Conservation (phyloP, 2,329 filamentous ascomycete genomes). For the Incumbomyces lentus region DNA sequence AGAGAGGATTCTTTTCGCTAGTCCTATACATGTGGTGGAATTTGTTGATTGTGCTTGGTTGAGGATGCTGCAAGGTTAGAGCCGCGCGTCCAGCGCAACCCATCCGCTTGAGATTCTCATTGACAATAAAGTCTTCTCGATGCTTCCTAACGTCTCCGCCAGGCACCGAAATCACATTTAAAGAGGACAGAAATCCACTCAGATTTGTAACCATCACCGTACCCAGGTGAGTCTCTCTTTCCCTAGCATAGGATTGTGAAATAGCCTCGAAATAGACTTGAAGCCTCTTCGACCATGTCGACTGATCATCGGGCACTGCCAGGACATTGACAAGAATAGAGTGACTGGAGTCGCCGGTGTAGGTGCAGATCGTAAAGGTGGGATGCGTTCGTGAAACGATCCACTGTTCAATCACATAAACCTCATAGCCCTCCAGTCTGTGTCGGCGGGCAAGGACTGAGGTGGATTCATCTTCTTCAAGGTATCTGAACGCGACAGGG, state of each 20-base stretch:
- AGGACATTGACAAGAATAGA: constrained; percentile 70
- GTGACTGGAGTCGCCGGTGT: constrained; percentile 76
- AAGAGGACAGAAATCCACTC: constrained; percentile 77
- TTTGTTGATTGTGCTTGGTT: constrained; percentile 74
- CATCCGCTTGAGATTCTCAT: constrained; percentile 83
- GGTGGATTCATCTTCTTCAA: constrained; percentile 74
- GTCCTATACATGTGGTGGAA: constrained; percentile 85
- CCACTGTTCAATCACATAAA: constrained; percentile 96
- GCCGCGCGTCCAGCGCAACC: constrained; percentile 86
- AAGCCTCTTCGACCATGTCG: constrained; percentile 66
- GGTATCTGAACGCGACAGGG: constrained; percentile 58
- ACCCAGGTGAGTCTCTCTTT: constrained; percentile 70
- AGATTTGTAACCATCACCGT: constrained; percentile 90
- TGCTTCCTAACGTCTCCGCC: constrained; percentile 75
- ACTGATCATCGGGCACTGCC: constrained; percentile 69
- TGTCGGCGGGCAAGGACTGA: constrained; percentile 62
- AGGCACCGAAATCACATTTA: constrained; percentile 85
- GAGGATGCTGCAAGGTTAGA: constrained; percentile 67
- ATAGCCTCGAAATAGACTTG: constrained; percentile 78
- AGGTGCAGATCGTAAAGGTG: constrained; percentile 84
- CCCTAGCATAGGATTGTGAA: constrained; percentile 72
- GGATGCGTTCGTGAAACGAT: constrained; percentile 83
- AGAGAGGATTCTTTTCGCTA: constrained; percentile 69
- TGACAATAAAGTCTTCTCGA: constrained; percentile 78
- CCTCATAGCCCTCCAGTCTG: constrained; percentile 71